These are phyloP conservation scores for Coccomyxa subellipsoidea DNA, from an alignment of 163 green algal genomes.

Conservation along the genomic window DNA sequence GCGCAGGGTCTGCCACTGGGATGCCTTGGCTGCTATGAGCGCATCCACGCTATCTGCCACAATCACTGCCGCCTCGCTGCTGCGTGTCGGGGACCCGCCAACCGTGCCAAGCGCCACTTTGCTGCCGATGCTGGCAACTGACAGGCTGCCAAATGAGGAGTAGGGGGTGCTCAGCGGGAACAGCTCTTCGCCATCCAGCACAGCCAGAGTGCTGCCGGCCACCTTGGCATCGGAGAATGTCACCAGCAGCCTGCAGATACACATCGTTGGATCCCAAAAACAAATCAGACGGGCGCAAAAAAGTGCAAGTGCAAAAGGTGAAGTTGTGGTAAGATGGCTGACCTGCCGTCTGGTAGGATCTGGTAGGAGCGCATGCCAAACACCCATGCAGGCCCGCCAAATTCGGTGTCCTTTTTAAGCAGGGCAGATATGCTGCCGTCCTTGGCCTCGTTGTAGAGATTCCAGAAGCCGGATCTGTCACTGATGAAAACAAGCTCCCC, in stretches of 20 bases:
- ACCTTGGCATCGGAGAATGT: slow-evolving; percentile 38
- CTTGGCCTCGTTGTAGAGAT: slow-evolving; percentile 42
- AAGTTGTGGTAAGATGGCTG: no score
- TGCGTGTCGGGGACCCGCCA: slow-evolving; percentile 31
- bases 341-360: slow-evolving; percentile 33
- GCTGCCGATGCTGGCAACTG: slow-evolving; percentile 14
- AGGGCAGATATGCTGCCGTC: slow-evolving; percentile 28
- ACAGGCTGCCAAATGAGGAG: slow-evolving; percentile 30
- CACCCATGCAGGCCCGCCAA: slow-evolving; percentile 56
- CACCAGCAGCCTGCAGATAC: slow-evolving; percentile 27
- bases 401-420: slow-evolving; percentile 51
- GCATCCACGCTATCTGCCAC: slow-evolving; percentile 22
- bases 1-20: slow-evolving; percentile 39
- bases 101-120: slow-evolving; percentile 29
- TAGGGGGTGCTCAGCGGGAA: slow-evolving; percentile 28
- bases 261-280: no score
- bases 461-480: slow-evolving; percentile 73
- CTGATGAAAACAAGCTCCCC: slow-evolving; percentile 58
- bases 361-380: slow-evolving; percentile 51
- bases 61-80: slow-evolving; percentile 34
- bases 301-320: no score
- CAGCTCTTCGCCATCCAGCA: slow-evolving; percentile 17
- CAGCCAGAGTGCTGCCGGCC: slow-evolving; percentile 26
- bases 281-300: no score
- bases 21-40: slow-evolving; percentile 18